phyloP scores from a whole-genome alignment of 805 yeast species.

The Zygotorulaspora florentina region DNA sequence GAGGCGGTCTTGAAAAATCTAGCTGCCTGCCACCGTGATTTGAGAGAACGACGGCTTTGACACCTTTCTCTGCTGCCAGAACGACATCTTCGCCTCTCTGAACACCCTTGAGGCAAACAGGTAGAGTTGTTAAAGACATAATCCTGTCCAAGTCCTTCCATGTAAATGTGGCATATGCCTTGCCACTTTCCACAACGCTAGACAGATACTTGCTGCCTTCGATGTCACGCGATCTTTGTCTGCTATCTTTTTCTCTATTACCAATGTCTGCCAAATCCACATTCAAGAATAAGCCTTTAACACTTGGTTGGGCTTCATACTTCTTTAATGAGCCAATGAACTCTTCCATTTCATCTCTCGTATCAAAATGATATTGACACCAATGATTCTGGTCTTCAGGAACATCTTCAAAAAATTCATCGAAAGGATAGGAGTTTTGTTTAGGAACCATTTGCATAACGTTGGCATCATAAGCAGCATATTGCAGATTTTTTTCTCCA shows the following conservation, averaged over 20 bases:
- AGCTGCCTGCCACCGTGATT: slow-evolving; percentile 76
- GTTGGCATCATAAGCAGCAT: slow-evolving; percentile 30
- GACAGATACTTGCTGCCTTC: slow-evolving; percentile 11
- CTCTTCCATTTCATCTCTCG: slow-evolving; percentile 33
- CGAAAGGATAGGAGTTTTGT: slow-evolving; percentile 39
- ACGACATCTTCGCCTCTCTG: slow-evolving; percentile 64
- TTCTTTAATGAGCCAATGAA: slow-evolving; percentile 33
- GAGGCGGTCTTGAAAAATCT: slow-evolving; percentile 57
- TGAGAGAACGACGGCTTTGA: slow-evolving; percentile 61
- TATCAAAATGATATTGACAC: slow-evolving; percentile 47
- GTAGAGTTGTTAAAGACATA: slow-evolving; percentile 37
- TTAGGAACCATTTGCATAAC: slow-evolving; percentile 48
- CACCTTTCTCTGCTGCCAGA: slow-evolving; percentile 53
- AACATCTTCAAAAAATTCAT: slow-evolving; percentile 39
- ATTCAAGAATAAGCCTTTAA: slow-evolving; percentile 49
- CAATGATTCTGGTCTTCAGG: slow-evolving; percentile 40
- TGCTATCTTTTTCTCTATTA: slow-evolving; percentile 47
- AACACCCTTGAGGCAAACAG: slow-evolving; percentile 57
- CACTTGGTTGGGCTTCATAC: slow-evolving; percentile 37
- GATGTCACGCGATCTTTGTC: slow-evolving; percentile 27
- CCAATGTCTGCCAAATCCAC: slow-evolving; percentile 56
- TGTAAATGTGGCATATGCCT: slow-evolving; percentile 23
- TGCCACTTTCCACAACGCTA: slow-evolving; percentile 5
- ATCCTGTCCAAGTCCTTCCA: slow-evolving; percentile 37
- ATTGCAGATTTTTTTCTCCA: slow-evolving; percentile 34